Percentiles rank a stretch among this genome's conserved stretches.
These are phyloP conservation scores for Diaporthe caulivora DNA, from an alignment of 2,329 filamentous ascomycete species.

Conservation along the genomic window DNA sequence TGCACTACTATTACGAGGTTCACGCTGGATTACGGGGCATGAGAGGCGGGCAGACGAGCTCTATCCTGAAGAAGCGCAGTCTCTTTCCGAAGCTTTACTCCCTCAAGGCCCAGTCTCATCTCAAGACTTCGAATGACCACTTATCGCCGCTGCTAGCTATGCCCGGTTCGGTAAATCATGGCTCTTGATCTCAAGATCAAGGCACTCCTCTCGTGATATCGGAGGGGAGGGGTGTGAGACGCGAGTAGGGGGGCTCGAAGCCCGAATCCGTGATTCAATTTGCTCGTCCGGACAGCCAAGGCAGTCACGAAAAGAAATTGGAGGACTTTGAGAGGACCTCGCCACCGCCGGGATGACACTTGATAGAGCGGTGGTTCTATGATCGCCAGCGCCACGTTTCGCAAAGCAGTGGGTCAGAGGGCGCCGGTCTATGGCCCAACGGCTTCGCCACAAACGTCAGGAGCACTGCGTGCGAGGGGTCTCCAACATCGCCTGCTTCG, in stretches of 20 bases:
- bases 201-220: background rate
- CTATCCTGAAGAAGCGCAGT: background rate
- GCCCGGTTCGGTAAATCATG: background rate
- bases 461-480: background rate
- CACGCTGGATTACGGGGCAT: background rate
- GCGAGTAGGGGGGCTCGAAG: no score
- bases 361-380: background rate
- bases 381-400: background rate
- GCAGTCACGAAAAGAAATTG: background rate
- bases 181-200: background rate
- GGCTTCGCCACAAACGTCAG: slow-evolving; percentile 2
- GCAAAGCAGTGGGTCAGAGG: background rate
- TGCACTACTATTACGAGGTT: no score
- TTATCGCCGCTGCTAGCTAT: background rate
- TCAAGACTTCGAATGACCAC: no score
- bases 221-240: background rate
- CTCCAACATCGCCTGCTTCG: background rate
- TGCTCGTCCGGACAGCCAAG: background rate
- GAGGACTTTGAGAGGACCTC: background rate
- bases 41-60: background rate
- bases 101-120: background rate
- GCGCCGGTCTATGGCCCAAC: background rate
- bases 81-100: background rate
- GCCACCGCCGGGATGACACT: background rate
- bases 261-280: background rate